Evolutionary conservation across 306 rosid species (phyloP).

Genomic region (Gleditsia sinensis): DNA sequence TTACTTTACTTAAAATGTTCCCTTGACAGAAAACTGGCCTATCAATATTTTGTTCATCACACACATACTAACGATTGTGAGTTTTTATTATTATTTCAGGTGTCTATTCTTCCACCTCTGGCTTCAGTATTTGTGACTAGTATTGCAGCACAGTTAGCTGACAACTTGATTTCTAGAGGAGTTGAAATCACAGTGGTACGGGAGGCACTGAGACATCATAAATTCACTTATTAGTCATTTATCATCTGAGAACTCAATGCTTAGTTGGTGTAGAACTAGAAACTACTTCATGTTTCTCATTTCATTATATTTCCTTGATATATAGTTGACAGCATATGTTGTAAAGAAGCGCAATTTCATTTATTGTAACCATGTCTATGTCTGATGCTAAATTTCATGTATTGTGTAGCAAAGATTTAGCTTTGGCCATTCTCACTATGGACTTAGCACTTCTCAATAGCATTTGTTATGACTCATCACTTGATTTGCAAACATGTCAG

Average conservation of each 20-base stretch:
- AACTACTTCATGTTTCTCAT: not conserved
- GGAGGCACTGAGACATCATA: conserved; percentile 25
- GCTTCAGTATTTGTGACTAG: conserved; percentile 77
- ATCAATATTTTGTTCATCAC: not conserved
- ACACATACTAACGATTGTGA: conserved; percentile 3
- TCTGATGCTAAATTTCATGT: conserved; percentile 18
- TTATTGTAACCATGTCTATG: conserved; percentile 10
- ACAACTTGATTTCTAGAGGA: conserved; percentile 82
- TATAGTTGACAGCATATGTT: conserved; percentile 10
- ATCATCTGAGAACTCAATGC: not conserved
- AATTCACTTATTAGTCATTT: conserved; percentile 1
- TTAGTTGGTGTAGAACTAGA: not conserved
- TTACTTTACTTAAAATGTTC: not conserved
- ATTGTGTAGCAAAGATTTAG: conserved; percentile 1
- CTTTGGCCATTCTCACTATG: not conserved
- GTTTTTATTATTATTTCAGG: conserved; percentile 56
- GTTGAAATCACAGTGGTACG: conserved; percentile 85
- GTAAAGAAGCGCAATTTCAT: conserved; percentile 5
- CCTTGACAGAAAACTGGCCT: not conserved
- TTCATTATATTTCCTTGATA: conserved; percentile 6
- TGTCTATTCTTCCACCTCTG: conserved; percentile 90
- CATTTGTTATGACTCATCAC: not conserved
- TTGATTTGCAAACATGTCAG: not conserved
- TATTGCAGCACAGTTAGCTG: conserved; percentile 84
- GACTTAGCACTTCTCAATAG: not conserved